Base-by-base conservation (phyloP, 495 filamentous ascomycete genomes). In the Hypoxylon trugodes region DNA sequence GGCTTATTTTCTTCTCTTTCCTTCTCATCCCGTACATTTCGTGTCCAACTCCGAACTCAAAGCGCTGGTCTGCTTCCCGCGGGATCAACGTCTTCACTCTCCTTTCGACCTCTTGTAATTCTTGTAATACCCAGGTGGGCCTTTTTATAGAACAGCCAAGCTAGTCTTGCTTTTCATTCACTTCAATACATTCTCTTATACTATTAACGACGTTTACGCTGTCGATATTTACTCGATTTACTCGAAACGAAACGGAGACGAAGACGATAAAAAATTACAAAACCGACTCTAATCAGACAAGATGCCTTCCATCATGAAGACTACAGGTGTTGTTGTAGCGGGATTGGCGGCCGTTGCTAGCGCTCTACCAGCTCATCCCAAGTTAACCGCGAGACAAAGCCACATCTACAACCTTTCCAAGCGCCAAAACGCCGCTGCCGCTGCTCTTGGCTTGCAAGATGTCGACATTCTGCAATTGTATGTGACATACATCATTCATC, bases 391-490 rank as follows among this genome's bases (percentile, higher is more conserved):
- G 37, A 67, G 59, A 53, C 77, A 81, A 61, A 66, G 69, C 64
- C 73, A 75, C 50, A 74, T 81, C 48, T 79, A 80, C 69, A 57
- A 73, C 63, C 55, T 77, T 40, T 68, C 73, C 46, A 84, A 77
- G 69, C 78, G 82, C 46, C 82, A 86, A 69, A 77, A 82, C 58
- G 80, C 78, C 4, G 79, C 81, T 0, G 82, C 82, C 18, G 80
- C 81, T 8, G 76, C 77, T 10, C 64, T 75, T 18, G 84, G 80
- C 19, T 69, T 90, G 48, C 78, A 74, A 12, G 87, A 90, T 72
- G 68, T 87, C 41, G 86, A 89, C 68, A 89, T 90, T 58, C 81
- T 90, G 15, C 84, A 90, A 82, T 90, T 90, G 87, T 90, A 79
- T 72, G 85, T 62, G 9, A 15, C 32, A 33, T 30, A 15, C 16